Evolutionary conservation across 2,329 filamentous ascomycete genomes (phyloP).

Genomic region (Pseudocercospora macadamiae): DNA sequence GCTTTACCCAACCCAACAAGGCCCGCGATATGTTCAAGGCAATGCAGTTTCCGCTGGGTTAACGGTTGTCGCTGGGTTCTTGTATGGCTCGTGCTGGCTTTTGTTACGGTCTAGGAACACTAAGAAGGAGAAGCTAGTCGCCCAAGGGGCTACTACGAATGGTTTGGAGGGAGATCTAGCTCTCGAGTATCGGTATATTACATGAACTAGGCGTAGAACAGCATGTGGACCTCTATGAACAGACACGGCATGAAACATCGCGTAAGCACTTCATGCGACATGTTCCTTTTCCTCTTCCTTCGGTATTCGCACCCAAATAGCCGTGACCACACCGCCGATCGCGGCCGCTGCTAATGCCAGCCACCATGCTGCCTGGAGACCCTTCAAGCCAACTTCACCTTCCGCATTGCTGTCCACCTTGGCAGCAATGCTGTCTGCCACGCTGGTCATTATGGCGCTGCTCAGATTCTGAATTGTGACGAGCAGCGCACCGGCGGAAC

Average conservation of each 20-base stretch:
- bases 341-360: constrained; percentile 30
- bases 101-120: no score
- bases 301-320: constrained; percentile 32
- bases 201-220: no score
- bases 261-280: constrained; percentile 18
- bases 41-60: no score
- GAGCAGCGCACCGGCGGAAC: constrained; percentile 49
- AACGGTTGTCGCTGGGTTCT: no score
- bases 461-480: constrained; percentile 54
- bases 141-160: no score
- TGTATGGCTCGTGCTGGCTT: no score
- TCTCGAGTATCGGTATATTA: no score
- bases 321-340: constrained; percentile 31
- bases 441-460: constrained; percentile 45
- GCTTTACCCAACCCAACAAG: no score
- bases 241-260: no score
- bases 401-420: constrained; percentile 29
- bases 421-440: constrained; percentile 33
- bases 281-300: constrained; percentile 39
- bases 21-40: no score
- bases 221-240: neutral
- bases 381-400: constrained; percentile 33
- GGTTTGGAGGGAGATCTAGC: no score
- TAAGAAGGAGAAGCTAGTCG: no score
- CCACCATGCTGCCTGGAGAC: constrained; percentile 37